A percentile compares a stretch with the other conserved stretches of the same genome.
Evolutionary conservation across 768 basidiomycete genomes (phyloP).

Genomic region (Cystobasidium onofrii): DNA sequence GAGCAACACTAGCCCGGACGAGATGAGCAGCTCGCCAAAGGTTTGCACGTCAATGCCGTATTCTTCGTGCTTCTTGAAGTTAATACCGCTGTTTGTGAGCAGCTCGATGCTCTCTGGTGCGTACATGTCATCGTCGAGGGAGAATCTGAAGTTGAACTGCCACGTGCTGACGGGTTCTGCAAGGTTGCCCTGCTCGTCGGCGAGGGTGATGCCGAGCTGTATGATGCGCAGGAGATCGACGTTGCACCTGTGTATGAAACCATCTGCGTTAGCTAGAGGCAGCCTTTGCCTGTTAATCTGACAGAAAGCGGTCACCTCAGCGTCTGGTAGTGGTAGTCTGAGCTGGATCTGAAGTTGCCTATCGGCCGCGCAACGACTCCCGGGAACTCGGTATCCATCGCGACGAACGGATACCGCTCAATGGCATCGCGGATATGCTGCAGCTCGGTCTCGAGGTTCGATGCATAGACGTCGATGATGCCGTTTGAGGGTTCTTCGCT

Average conservation of each 20-base stretch:
- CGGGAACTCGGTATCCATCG: conserved; percentile 99
- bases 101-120: conserved; percentile 95
- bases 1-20: conserved; percentile 80
- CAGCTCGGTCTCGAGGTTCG: conserved; percentile 89
- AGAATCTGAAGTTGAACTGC: conserved; percentile 99
- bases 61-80: conserved; percentile 86
- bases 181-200: conserved; percentile 85
- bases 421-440: conserved; percentile 73
- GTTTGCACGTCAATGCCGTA: conserved; percentile 84
- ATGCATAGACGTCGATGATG: conserved; percentile 91
- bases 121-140: conserved; percentile 94
- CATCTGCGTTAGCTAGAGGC: neutral
- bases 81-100: conserved; percentile 86
- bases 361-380: conserved; percentile 97
- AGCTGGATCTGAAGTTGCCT: conserved; percentile 88
- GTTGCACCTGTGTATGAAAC: conserved; percentile 52
- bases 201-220: conserved; percentile 88
- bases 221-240: conserved; percentile 97
- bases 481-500: neutral
- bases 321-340: conserved; percentile 98
- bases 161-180: conserved; percentile 84
- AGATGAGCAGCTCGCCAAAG: conserved; percentile 95
- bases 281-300: neutral
- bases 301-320: conserved; percentile 74
- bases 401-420: conserved; percentile 82